Base-by-base conservation (phyloP, 2,329 filamentous ascomycete genomes). In the Colletotrichum sp. region DNA sequence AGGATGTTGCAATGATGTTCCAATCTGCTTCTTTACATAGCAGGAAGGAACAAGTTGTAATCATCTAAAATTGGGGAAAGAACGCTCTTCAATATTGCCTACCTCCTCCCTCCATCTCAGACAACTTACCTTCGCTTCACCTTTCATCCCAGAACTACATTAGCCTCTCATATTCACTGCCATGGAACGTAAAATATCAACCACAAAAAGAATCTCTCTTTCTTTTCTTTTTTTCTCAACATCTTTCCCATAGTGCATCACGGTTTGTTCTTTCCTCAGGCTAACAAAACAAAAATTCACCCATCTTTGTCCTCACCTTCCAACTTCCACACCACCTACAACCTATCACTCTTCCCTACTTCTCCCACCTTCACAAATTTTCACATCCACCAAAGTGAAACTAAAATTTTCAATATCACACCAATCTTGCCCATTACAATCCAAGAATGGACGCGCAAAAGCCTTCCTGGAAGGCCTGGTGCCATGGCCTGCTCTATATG, bases 291-390 rank as follows among this genome's bases (percentile, higher is more conserved):
- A 44, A 44, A n/a, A 2, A n/a, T 12, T 4, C 10, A 12, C 44
- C 18, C 10, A 49, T 2, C 44, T 49, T 49, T 49, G 44, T 49
- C 18, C 18, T 1, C 18, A 4, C 5, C 44, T 21, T 49, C 1
- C 1, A 4, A 3, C 3, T n/a, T 49, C 1, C 39, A 4, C 6
- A 21, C 18, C 3, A n/a, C 18, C 18, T 6, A 44, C 18, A 7
- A 15, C 34, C 34, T 4, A 0, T 8, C 9, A 21, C 9, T 49
- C 9, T 12, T n/a, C 18, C 15, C 10, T 49, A 1, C 10, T 49
- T 49, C 2, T 49, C 44, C 1, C 18, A 49, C 5, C 44, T 49
- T 49, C 44, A 49, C 44, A 49, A 49, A 12, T 1, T 21, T n/a
- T 12, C 44, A 49, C 44, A 21, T 21, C 9, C 18, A 1, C 2